Base-by-base conservation (phyloP, 768 basidiomycete species). In the Pleurotus citrinopileatus region DNA sequence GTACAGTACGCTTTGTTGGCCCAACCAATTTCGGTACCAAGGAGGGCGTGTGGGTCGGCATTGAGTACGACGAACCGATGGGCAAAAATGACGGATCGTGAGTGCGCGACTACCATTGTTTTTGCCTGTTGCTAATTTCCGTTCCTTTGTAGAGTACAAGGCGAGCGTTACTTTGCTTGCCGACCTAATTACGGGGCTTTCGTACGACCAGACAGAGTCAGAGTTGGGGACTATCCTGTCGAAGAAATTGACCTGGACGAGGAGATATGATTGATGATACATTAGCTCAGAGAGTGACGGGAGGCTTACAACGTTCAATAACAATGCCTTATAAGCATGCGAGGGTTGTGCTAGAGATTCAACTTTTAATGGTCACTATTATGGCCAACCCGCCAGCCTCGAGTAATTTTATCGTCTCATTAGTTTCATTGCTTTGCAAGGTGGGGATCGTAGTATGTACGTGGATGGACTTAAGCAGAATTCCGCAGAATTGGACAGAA, bases 1-100 rank as follows among this genome's bases (percentile, higher is more conserved):
- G 96, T 0, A 84, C 84, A 0, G 86, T 98, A 37, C 77, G 86
- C n/a, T 98, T 86, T 61, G 85, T 94, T 23, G 96, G 96, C 0
- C 67, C 73, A 32, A 92, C 94, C 0, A 76, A 78, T 53, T 97
- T 98, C 63, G 82, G 82, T 8, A 81, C 77, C 55, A 80, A 74
- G 12, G 65, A 69, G 3, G 83, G 87, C 0, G 68, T 83, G 0
- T 98, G 95, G 95, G 80, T 98, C 1, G 96, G 96, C 0, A 76
- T 98, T 17, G 92, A 96, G 66, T 91, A 94, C 63, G 96, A 98
- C 64, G 96, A 98, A 62, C 95, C 96, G 2, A 77, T 92, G 20
- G 96, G 96, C 9, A 98, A 95, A 73, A 94, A 95, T 57, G 90
- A 98, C 67, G 96, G 96, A 60, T 86, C 85, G 94, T 96, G 65